These are phyloP conservation scores for Phytophthora pini DNA, from an alignment of 352 stramenopile species.

Conservation along the genomic window DNA sequence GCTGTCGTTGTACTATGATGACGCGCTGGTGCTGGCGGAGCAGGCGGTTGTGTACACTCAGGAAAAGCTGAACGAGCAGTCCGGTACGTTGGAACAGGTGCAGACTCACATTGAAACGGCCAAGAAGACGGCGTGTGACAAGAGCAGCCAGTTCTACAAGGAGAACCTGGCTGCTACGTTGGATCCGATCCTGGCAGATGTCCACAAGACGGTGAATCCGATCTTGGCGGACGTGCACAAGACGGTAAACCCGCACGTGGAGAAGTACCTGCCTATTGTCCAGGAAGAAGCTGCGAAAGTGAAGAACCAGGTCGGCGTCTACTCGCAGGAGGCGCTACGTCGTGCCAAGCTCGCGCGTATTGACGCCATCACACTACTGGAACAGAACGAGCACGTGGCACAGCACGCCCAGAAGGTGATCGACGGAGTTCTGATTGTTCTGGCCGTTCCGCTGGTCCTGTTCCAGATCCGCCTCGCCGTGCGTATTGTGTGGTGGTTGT, in stretches of 20 bases:
- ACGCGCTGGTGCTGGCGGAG: conserved; percentile 63
- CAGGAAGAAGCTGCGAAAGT: conserved; percentile 51
- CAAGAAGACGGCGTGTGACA: conserved; percentile 53
- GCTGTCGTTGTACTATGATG: conserved; percentile 84
- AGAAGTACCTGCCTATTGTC: conserved; percentile 61
- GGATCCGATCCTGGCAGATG: conserved; percentile 65
- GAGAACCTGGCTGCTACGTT: conserved; percentile 74
- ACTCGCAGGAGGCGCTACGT: conserved; percentile 52
- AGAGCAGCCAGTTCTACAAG: conserved; percentile 65
- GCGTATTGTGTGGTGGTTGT: conserved; percentile 60
- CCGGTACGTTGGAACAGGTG: conserved; percentile 53
- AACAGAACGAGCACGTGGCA: conserved; percentile 67
- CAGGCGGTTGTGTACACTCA: conserved; percentile 44
- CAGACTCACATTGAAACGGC: conserved; percentile 54
- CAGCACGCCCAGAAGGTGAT: conserved; percentile 73
- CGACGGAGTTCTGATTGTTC: conserved; percentile 55
- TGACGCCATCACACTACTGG: conserved; percentile 60
- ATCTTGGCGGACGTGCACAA: conserved; percentile 60
- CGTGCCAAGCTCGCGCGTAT: conserved; percentile 53
- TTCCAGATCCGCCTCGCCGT: conserved; percentile 58
- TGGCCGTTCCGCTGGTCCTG: conserved; percentile 57
- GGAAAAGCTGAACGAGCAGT: conserved; percentile 54
- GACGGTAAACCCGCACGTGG: conserved; percentile 59
- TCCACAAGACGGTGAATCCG: conserved; percentile 63
- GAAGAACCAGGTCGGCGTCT: conserved; percentile 41